These are phyloP conservation scores for Rhizophlyctis rosea DNA, from an alignment of 192 early-diverging fungal species.

Conservation along the genomic window DNA sequence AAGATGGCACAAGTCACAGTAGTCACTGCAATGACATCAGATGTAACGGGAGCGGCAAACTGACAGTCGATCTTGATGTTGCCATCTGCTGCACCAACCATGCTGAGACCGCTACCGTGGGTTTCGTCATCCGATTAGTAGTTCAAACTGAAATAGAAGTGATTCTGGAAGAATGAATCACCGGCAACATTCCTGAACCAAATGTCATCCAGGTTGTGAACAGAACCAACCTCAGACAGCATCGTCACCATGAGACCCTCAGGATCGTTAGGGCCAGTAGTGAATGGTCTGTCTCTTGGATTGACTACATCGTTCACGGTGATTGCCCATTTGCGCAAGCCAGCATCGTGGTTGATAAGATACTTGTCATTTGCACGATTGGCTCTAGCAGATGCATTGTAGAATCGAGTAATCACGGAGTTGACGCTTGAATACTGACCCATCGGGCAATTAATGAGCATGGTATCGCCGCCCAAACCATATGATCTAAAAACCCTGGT, in stretches of 20 bases:
- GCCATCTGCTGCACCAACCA: background rate
- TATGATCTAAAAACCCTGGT: background rate
- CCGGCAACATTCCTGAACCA: too few relatives aligned
- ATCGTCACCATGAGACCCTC: background rate
- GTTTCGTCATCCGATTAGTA: background rate
- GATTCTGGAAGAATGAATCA: too few relatives aligned
- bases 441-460: background rate
- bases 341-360: background rate
- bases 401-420: too few relatives aligned
- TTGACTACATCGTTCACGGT: background rate
- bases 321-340: background rate
- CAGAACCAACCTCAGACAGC: background rate
- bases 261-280: too few relatives aligned
- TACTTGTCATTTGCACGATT: background rate
- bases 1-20: too few relatives aligned
- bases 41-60: too few relatives aligned
- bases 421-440: background rate
- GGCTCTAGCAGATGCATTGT: background rate
- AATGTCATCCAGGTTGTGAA: too few relatives aligned
- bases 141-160: too few relatives aligned
- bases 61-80: too few relatives aligned
- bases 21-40: too few relatives aligned
- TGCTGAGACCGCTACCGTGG: background rate
- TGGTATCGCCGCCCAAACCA: background rate
- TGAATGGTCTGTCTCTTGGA: background rate